Base-by-base conservation (phyloP, 495 filamentous ascomycete genomes). In the Daldinia grandis region DNA sequence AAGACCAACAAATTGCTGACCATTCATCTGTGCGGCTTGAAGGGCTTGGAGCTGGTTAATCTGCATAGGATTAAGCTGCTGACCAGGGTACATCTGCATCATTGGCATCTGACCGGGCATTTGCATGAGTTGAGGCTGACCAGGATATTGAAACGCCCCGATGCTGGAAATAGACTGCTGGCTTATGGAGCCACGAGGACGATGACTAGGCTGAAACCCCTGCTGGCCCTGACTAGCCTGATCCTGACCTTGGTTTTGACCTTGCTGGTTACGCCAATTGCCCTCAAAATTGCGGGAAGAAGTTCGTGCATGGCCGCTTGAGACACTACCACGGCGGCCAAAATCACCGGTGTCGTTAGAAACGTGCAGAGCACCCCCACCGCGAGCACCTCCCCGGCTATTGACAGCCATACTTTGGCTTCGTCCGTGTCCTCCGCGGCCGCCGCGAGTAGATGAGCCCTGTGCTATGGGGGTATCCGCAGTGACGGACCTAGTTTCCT, bases 241-340 rank as follows among this genome's bases (percentile, higher is more conserved):
- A 24, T 81, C 82, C 68, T 88, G 86, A 42, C 77, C 80, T 64
- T 87, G 86, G 62, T 81, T 84, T 73, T 91, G 91, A 76, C 88
- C 89, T 67, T 92, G 73, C 49, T 75, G 95, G 77, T 95, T 95
- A 72, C 95, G 90, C 95, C 95, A 99, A 80, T 99, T 98, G 68
- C 93, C 88, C 68, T 99, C 96, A 79, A 98, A 99, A 76, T 98
- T 99, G 31, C 95, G 86, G 15, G 95, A 99, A 6, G 83, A 85
- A 8, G 89, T 90, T 57, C 96, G 87, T 72, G 87, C 89, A 78
- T 99, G 95, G 47, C 75, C 75, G 61, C 89, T 87, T 37, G 86
- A 82, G 31, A 81, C 80, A 68, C 90, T 90, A 61, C 87, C 87
- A 62, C 93, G 90, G 62, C 93, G 90, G 65, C 85, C 82, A 74